phyloP scores from a whole-genome alignment of 2,329 filamentous ascomycete genomes.

The Orbilia ellipsospora region DNA sequence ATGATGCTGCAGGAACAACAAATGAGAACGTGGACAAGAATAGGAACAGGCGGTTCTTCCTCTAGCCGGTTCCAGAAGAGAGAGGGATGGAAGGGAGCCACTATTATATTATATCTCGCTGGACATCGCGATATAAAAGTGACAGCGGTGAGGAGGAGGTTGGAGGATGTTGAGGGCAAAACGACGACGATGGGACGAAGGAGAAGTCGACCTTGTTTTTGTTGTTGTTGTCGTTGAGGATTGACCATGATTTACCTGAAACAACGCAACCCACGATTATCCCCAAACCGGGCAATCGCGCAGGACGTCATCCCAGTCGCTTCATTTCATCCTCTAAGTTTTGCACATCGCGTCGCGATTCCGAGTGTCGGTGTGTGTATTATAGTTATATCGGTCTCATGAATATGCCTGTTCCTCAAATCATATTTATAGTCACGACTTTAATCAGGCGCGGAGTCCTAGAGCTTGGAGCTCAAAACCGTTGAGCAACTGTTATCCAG shows the following conservation, averaged over 20 bases:
- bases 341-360: no score
- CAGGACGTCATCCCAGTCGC: conserved; percentile 1
- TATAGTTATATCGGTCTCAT: no score
- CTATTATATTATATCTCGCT: conserved; percentile 7
- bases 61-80: conserved; percentile 11
- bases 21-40: conserved; percentile 3
- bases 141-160: background rate
- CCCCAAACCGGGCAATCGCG: conserved; percentile 2
- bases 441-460: no score
- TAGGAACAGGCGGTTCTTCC: background rate
- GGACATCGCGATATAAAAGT: conserved; percentile 4
- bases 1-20: conserved; percentile 32
- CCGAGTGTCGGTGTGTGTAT: no score
- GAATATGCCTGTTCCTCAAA: no score
- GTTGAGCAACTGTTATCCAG: no score
- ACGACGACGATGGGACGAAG: no score
- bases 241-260: conserved; percentile 10
- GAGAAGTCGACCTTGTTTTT: background rate
- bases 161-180: background rate
- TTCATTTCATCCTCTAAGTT: no score
- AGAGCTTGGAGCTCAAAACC: no score
- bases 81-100: background rate
- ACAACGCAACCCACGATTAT: conserved; percentile 26
- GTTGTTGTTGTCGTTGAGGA: conserved; percentile 28
- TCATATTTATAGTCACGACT: no score